Evolutionary conservation across 176 grass and related monocot species (phyloP), one percentile per base, ranked within the genome.

Genomic region (Paspalum notatum): DNA sequence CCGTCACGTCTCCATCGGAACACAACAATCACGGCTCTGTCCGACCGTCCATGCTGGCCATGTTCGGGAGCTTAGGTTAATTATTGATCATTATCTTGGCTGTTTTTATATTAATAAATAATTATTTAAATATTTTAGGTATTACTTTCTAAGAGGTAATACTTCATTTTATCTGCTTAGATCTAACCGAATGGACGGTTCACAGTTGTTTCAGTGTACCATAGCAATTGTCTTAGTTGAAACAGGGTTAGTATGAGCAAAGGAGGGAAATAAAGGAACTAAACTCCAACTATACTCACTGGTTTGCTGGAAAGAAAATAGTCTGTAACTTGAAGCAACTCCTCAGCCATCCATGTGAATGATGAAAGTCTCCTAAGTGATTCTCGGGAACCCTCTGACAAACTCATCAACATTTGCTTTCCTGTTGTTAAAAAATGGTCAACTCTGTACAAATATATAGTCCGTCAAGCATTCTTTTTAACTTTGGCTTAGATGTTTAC

Each of bases 321-420:
- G 73, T 99, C 88, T 48, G 90, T 99, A 38, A 99, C 96, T 91
- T 89, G 87, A 45, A 99, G 90, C 85, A 99, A 80, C 70, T 99
- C 96, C 63, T 99, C 90, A 76, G 96, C 96, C 96, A 99, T 99
- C 96, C 96, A 99, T 89, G 90, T 99, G 82, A 86, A 83, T 37
- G 81, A 75, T 81, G 96, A 95, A 58, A 99, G 90, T 64, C 90
- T 87, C 64, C 96, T 80, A 48, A 99, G 88, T 69, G 96, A 95
- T 82, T 99, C 96, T 62, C 86, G 79, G 16, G 84, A 85, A 82
- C 96, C 85, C 60, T 99, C 96, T 76, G 96, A 90, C 81, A 99
- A 93, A 75, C 53, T 90, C 88, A 95, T 93, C 70, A 99, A 74
- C 75, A 86, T 95, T 79, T 98, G 84, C 74, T 98, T 98, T 70